A percentile compares a stretch with the other conserved stretches of the same genome.
phyloP scores from a whole-genome alignment of 1,284 basidiomycete genomes.

The Sporisorium exsertum region DNA sequence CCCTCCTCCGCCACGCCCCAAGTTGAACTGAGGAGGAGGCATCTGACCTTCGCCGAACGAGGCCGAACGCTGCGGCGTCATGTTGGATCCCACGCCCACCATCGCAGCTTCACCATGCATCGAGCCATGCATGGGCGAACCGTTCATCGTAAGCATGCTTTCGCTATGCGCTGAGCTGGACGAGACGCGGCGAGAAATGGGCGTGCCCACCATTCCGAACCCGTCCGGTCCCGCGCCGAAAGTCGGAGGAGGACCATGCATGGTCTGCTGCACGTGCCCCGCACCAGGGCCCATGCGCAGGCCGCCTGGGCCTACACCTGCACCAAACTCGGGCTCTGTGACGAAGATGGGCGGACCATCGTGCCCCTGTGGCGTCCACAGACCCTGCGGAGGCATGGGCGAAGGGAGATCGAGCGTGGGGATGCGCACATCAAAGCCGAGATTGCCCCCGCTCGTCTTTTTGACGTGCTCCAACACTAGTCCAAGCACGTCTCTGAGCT shows the following conservation, averaged over 20 bases:
- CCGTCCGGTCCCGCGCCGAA: constrained; percentile 20
- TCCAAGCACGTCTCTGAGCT: constrained; percentile 50
- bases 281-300: constrained; percentile 30
- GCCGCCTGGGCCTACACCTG: constrained; percentile 21
- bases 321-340: constrained; percentile 56
- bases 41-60: constrained; percentile 53
- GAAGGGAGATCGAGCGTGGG: constrained; percentile 51
- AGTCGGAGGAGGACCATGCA: constrained; percentile 12
- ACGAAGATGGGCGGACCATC: constrained; percentile 62
- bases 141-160: constrained; percentile 42
- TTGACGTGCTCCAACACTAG: constrained; percentile 56
- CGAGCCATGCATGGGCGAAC: constrained; percentile 41
- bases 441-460: constrained; percentile 53
- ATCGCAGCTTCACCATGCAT: constrained; percentile 38
- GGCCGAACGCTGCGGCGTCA: constrained; percentile 39
- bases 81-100: constrained; percentile 21
- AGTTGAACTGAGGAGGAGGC: constrained; percentile 40
- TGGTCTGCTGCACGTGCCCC: constrained; percentile 18
- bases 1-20: constrained; percentile 16
- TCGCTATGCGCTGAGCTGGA: constrained; percentile 48
- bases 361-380: constrained; percentile 52
- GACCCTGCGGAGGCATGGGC: constrained; percentile 46
- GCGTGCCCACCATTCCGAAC: constrained; percentile 30
- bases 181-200: constrained; percentile 48
- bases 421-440: constrained; percentile 52